Conservation (phyloP, 441 rosid genomes). For the California macrophylla region DNA sequence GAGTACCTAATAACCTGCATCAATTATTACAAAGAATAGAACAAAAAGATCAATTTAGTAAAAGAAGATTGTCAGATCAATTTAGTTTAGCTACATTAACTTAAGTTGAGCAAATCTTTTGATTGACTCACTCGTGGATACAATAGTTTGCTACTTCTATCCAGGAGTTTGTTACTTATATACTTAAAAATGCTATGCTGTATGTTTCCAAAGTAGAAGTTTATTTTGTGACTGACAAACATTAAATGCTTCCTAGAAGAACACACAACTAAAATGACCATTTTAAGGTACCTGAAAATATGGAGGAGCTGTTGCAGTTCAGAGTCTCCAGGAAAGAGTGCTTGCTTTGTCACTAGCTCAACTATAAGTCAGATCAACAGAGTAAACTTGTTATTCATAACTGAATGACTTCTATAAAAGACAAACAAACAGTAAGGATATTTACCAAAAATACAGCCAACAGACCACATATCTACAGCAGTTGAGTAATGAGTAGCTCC, state of each 20-base stretch:
- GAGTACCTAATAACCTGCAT: constrained; percentile 80
- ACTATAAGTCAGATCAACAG: constrained; percentile 31
- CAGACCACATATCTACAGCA: constrained; percentile 97
- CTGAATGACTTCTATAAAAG: too few species aligned
- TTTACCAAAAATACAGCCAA: constrained; percentile 89
- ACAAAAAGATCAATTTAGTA: not conserved
- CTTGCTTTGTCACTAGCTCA: constrained; percentile 75
- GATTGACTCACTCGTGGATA: too few species aligned
- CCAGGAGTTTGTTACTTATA: too few species aligned
- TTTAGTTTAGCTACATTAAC: too few species aligned
- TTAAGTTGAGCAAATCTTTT: too few species aligned
- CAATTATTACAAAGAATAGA: not conserved
- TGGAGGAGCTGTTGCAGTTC: constrained; percentile 94
- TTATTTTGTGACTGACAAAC: too few species aligned
- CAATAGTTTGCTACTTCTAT: too few species aligned
- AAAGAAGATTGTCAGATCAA: too few species aligned
- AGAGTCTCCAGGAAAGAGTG: constrained; percentile 94
- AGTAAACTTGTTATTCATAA: not conserved
- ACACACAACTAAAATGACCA: not conserved
- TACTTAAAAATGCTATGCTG: too few species aligned
- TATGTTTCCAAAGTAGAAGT: too few species aligned
- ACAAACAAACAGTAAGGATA: too few species aligned
- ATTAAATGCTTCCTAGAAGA: not conserved
- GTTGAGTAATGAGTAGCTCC: constrained; percentile 98
- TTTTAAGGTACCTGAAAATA: constrained; percentile 56